These are phyloP conservation scores for Daedaleopsis nitida DNA, from an alignment of 768 basidiomycete genomes.

Conservation along the genomic window DNA sequence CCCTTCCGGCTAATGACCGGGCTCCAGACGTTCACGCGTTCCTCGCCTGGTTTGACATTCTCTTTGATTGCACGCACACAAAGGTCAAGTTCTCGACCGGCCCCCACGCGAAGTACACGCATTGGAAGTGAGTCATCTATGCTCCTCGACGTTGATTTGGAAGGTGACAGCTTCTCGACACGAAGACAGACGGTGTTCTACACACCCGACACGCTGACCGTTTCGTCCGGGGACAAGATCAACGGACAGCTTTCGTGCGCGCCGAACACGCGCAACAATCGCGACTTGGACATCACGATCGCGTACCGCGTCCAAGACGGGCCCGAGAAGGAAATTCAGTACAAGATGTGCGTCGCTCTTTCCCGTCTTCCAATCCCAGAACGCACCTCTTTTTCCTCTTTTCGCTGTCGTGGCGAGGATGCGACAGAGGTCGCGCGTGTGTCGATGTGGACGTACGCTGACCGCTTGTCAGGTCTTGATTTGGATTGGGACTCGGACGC, in stretches of 20 bases:
- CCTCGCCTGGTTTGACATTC: conserved; percentile 98
- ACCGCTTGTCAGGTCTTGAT: conserved; percentile 79
- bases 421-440: conserved; percentile 11
- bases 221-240: conserved; percentile 73
- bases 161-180: conserved; percentile 1
- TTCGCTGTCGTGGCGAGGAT: not conserved
- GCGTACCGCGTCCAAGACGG: conserved; percentile 50
- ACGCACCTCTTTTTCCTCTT: conserved; percentile 1
- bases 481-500: conserved; percentile 36
- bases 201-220: conserved; percentile 75
- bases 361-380: conserved; percentile 20
- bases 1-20: not conserved
- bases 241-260: conserved; percentile 73
- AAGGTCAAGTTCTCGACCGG: conserved; percentile 96
- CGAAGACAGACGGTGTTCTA: conserved; percentile 96
- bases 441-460: conserved; percentile 48
- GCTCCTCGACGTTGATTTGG: not conserved
- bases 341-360: conserved; percentile 81
- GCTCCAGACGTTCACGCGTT: conserved; percentile 89
- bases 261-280: conserved; percentile 91
- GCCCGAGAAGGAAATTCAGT: conserved; percentile 48
- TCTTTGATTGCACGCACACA: conserved; percentile 95
- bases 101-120: conserved; percentile 94
- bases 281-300: conserved; percentile 91
- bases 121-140: conserved; percentile 82